Evolutionary conservation across 2,329 filamentous ascomycete genomes (phyloP), one percentile per base, ranked within the genome.

Genomic region (Fusarium chlamydosporum): DNA sequence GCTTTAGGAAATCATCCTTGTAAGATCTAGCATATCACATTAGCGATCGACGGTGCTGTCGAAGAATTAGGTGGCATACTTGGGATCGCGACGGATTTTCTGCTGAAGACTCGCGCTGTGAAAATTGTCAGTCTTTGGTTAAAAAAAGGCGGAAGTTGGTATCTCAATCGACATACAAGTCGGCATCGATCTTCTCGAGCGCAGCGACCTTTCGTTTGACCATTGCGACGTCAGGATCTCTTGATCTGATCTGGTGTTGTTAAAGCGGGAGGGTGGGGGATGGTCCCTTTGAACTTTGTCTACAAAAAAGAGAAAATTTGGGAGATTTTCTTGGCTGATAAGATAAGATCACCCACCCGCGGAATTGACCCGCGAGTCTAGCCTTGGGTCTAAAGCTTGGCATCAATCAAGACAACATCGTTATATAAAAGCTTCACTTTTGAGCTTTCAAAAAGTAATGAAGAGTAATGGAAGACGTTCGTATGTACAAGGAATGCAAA

Each of bases 181-280:
- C 93, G 34, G 94, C 94, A 77, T 97, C 94, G 73, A 97, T 89
- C 86, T 97, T 97, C 82, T 97, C 94, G 80, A 97, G 89, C 65
- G 94, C 94, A 57, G 92, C 93, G 61, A 97, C 87, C 83, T 96
- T 96, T 79, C 94, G 88, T 82, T 97, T 97, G 63, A 89, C 92
- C 89, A 93, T 96, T 43, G 56, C 53, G 67, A 63, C 65, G 58
- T 55, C 34, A 5, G 45, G 38, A 11, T 20, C 40, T 38, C 37
- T 26, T 37, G 33, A 57, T 16, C 52, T 38, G 33, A 51, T 51
- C 26, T 58, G 51, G 63, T 70, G 54, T 55, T 52, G 40, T 54
- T 34, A 50, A 29, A 40, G 51, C 46, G 55, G 56, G 56, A 62
- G 46, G 34, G 41, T 47, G 61, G 59, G 60, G 51, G 64, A 55